Evolutionary conservation across 2,329 filamentous ascomycete species (phyloP).

Genomic region (Penicillium capsulatum): DNA sequence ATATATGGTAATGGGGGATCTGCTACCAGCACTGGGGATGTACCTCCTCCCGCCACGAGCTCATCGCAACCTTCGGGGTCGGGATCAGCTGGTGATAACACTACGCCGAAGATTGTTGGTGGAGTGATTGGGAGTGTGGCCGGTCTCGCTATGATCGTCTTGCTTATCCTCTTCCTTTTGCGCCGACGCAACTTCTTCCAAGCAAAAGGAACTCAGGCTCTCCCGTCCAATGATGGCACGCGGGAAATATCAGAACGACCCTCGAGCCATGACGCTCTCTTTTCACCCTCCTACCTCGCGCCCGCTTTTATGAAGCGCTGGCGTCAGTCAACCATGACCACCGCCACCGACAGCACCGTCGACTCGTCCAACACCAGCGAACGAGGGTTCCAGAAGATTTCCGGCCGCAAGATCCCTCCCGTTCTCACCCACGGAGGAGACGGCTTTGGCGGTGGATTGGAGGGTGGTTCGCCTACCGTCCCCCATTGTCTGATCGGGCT

Average conservation of each 20-base stretch:
- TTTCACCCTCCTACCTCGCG: constrained; percentile 37
- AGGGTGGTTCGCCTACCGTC: constrained; percentile 30
- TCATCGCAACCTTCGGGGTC: constrained; percentile 10
- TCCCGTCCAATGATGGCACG: constrained; percentile 26
- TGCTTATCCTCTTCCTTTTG: constrained; percentile 34
- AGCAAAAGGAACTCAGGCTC: constrained; percentile 16
- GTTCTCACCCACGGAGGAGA: constrained; percentile 47
- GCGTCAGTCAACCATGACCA: constrained; percentile 37
- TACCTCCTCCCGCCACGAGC: constrained; percentile 10
- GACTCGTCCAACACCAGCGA: constrained; percentile 36
- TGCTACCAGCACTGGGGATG: constrained; percentile 5
- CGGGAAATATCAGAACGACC: constrained; percentile 36
- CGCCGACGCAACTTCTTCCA: constrained; percentile 47
- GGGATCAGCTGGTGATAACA: constrained; percentile 18
- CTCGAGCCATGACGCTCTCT: constrained; percentile 38
- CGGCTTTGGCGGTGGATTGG: constrained; percentile 40
- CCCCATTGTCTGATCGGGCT: constrained; percentile 16
- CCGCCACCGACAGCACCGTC: constrained; percentile 33
- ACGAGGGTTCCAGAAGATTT: constrained; percentile 49
- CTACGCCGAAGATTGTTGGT: constrained; percentile 55
- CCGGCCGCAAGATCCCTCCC: constrained; percentile 46
- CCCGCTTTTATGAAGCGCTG: constrained; percentile 41
- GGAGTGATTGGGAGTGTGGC: constrained; percentile 61
- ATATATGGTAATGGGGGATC: constrained; percentile 2
- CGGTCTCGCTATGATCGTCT: constrained; percentile 52